Conservation (phyloP, 805 yeast genomes). For the Cyberlindnera subsufficiens region DNA sequence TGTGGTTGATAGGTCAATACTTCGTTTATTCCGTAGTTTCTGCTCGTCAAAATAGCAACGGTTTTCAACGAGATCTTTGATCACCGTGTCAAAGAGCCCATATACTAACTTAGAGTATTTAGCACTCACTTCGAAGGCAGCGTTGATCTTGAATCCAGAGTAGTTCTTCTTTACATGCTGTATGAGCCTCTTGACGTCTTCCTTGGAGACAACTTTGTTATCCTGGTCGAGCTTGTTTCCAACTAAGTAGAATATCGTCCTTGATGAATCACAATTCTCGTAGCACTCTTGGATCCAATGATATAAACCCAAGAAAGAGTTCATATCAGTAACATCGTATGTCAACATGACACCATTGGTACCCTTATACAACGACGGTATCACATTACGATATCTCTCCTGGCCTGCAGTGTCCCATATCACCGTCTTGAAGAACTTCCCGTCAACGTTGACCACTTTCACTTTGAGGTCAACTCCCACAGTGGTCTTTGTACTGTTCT, state of each 20-base stretch:
- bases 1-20: slow-evolving; percentile 23
- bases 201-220: slow-evolving; percentile 32
- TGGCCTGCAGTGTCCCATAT: slow-evolving; percentile 51
- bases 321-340: slow-evolving; percentile 36
- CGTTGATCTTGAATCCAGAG: slow-evolving; percentile 28
- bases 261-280: slow-evolving; percentile 27
- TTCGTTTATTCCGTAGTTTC: slow-evolving; percentile 20
- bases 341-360: slow-evolving; percentile 39
- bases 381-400: slow-evolving; percentile 40
- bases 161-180: slow-evolving; percentile 25
- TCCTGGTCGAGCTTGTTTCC: slow-evolving; percentile 39
- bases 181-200: slow-evolving; percentile 31
- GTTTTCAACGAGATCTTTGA: slow-evolving; percentile 35
- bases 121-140: slow-evolving; percentile 43
- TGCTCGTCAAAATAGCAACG: slow-evolving; percentile 31
- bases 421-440: slow-evolving; percentile 36
- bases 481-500: slow-evolving; percentile 31
- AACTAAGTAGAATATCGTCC: slow-evolving; percentile 35
- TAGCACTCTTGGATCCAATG: slow-evolving; percentile 39
- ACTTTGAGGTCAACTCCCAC: slow-evolving; percentile 44
- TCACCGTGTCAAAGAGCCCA: slow-evolving; percentile 31
- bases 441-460: slow-evolving; percentile 37
- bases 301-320: slow-evolving; percentile 31
- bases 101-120: slow-evolving; percentile 34
- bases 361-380: slow-evolving; percentile 40